Base-by-base conservation (phyloP, 1,284 basidiomycete species). In the Malassezia japonica region DNA sequence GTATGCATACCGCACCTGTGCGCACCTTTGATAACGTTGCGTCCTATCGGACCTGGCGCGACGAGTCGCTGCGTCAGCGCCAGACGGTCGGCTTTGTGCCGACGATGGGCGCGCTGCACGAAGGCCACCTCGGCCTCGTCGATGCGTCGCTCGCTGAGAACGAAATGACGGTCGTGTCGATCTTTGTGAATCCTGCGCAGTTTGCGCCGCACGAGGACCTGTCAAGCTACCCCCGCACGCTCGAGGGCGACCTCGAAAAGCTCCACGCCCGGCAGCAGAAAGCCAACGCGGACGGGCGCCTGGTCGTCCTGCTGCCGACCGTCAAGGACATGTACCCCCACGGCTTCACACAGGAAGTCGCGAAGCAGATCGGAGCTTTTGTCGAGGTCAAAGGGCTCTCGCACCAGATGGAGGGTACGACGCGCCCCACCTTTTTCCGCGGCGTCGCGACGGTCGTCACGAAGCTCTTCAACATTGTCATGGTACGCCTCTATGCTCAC, bases 181-280 rank as follows among this genome's bases (percentile, higher is more conserved):
- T 98, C 61, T 98, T 95, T 74, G 90, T 96, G 52, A 96, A 98
- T 72, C 94, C 94, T 0, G 86, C 91, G 8, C 91, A 98, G 75
- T 98, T 98, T 62, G 88, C 91, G 0, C 91, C 89, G 0, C 83
- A 88, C 60, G 94, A 98, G 76, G 94, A 96, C 72, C 81, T 96
- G 1, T 79, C 81, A 10, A 83, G 83, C 2, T 98, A 98, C 74
- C 92, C 92, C 0, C 83, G 89, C 32, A 94, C 89, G 0, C 40
- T 69, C 25, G 46, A 51, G 6, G 50, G 58, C 25, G 70, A 70
- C 55, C 56, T 68, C 12, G 44, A 41, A 6, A 57, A 60, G 46
- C 60, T 72, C 32, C 21, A 29, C 78, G 38, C 35, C 64, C 24
- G 68, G 29, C 44, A 60, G 24, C 45, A 61, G 27, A 24, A 50